A percentile compares a stretch with the other conserved stretches of the same genome.
Evolutionary conservation across 225 moss, liverwort and hornwort genomes (phyloP).

Genomic region (Asterella californica): DNA sequence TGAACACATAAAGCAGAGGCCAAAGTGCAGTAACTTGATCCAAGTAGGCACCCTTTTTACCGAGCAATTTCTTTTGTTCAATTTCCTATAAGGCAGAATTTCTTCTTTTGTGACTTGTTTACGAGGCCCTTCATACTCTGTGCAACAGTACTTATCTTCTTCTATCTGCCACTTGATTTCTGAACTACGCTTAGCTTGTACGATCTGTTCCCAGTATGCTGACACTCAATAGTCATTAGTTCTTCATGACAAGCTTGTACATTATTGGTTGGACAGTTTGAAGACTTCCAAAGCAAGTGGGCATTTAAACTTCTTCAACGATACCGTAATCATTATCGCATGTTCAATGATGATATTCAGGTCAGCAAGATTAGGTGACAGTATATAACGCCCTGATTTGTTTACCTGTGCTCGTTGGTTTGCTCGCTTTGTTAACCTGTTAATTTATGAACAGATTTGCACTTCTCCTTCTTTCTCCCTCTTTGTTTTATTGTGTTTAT

Average conservation of each 20-base stretch:
- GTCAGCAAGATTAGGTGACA: constrained; percentile 16
- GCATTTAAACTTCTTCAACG: constrained; percentile 92
- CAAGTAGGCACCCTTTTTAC: neutral
- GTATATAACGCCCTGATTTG: too few species aligned
- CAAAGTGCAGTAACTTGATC: neutral
- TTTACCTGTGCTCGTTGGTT: too few species aligned
- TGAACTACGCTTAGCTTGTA: neutral
- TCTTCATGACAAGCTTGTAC: neutral
- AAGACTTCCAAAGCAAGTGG: constrained; percentile 99
- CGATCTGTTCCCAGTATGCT: neutral
- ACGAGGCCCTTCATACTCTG: neutral
- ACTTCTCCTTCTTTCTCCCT: too few species aligned
- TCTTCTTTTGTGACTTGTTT: neutral
- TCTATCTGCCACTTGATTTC: neutral
- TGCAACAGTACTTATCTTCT: neutral
- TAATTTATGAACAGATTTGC: too few species aligned
- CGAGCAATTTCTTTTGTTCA: too few species aligned
- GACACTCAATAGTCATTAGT: neutral
- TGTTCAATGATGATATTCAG: constrained; percentile 98
- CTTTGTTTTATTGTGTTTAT: too few species aligned
- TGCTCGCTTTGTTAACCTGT: too few species aligned
- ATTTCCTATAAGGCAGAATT: too few species aligned
- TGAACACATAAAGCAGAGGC: neutral
- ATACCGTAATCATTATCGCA: constrained; percentile 73
- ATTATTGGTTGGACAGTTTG: constrained; percentile 54